Evolutionary conservation across 1,139 yeast genomes (phyloP).

Genomic region (Debaryomyces nepalensis): DNA sequence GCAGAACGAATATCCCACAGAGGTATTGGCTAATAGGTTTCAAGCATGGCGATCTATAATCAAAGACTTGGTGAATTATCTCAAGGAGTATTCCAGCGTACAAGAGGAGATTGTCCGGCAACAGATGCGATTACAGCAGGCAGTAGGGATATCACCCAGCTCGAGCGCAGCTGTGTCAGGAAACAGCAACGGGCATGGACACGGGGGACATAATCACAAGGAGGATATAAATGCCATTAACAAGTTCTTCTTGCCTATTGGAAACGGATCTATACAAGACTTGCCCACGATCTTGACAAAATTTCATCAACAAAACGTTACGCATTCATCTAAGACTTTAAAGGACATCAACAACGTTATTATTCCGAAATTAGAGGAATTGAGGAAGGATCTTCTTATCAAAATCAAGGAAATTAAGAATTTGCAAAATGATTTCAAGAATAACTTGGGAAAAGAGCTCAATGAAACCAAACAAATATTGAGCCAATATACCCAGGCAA

Average conservation of each 20-base stretch:
- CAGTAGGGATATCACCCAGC: conserved; percentile 52
- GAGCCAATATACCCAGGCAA: conserved; percentile 49
- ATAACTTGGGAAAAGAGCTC: conserved; percentile 70
- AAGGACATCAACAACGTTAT: conserved; percentile 71
- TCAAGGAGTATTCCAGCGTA: conserved; percentile 79
- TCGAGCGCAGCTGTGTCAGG: conserved; percentile 13
- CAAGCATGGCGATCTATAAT: conserved; percentile 85
- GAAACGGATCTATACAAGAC: conserved; percentile 83
- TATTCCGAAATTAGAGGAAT: conserved; percentile 84
- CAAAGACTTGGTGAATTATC: conserved; percentile 71
- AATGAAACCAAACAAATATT: conserved; percentile 61
- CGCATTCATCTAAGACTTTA: conserved; percentile 66
- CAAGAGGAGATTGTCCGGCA: conserved; percentile 89
- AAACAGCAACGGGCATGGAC: conserved; percentile 18
- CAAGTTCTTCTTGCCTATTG: conserved; percentile 68
- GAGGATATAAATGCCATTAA: conserved; percentile 45
- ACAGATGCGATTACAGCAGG: conserved; percentile 79
- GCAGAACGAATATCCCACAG: conserved; percentile 68
- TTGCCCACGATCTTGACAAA: conserved; percentile 74
- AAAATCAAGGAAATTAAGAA: conserved; percentile 88
- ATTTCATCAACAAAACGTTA: conserved; percentile 75
- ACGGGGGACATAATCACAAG: conserved; percentile 26
- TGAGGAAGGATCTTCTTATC: conserved; percentile 77
- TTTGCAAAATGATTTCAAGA: conserved; percentile 81
- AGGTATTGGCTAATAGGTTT: conserved; percentile 79